Evolutionary conservation across 2,329 filamentous ascomycete species (phyloP).

Genomic region (Epichloe gansuensis): DNA sequence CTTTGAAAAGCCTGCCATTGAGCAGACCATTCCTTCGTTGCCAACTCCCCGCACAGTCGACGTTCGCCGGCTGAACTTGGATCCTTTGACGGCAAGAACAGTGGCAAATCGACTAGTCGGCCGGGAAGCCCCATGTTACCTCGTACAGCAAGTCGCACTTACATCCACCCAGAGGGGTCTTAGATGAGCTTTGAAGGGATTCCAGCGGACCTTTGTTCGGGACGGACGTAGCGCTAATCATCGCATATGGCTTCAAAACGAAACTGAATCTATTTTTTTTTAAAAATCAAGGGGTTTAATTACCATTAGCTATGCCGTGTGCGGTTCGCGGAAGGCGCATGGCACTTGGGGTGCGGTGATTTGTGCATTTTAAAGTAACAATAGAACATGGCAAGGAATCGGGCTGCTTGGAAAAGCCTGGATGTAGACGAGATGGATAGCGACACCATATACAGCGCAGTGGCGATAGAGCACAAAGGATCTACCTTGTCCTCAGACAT

Average conservation of each 20-base stretch:
- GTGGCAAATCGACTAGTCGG: conserved; percentile 33
- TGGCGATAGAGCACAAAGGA: background rate
- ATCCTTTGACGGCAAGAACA: conserved; percentile 28
- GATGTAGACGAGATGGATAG: background rate
- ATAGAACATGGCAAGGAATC: background rate
- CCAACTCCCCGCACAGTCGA: conserved; percentile 20
- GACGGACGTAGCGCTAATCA: background rate
- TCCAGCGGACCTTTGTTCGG: background rate
- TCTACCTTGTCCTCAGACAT: too few species aligned
- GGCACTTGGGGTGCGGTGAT: background rate
- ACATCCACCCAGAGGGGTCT: conserved; percentile 24
- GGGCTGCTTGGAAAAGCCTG: background rate
- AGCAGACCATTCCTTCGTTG: conserved; percentile 29
- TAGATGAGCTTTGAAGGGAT: background rate
- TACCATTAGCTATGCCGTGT: background rate
- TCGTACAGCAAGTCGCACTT: conserved; percentile 25
- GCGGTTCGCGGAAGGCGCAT: background rate
- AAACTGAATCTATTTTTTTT: background rate
- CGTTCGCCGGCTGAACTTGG: conserved; percentile 21
- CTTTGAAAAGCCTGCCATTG: conserved; percentile 64
- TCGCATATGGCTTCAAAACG: too few species aligned
- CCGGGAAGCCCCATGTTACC: conserved; percentile 34
- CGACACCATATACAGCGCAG: conserved; percentile 1
- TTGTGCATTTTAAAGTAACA: background rate
- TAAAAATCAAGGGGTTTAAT: background rate